Base-by-base conservation (phyloP, 495 filamentous ascomycete genomes). In the Bryoglossum gracile region DNA sequence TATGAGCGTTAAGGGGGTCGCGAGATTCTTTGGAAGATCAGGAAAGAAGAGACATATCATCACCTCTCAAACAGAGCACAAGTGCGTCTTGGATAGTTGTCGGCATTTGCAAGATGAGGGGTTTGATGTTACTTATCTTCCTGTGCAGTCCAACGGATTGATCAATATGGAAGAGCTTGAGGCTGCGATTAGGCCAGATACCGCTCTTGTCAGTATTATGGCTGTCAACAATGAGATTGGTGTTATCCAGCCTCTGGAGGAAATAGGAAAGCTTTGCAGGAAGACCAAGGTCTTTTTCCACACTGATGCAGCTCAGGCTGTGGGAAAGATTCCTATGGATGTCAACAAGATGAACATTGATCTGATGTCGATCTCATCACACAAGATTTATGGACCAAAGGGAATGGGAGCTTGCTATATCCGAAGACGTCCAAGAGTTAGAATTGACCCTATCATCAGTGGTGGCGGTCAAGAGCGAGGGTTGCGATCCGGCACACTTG, bases 171-270 rank as follows among this genome's bases (percentile, higher is more conserved):
- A 87, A 47, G 78, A 91, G 59, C 75, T 98, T n/a, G 86, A 94
- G 68, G 83, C 79, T 8, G 87, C 91, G 11, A 90, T 98, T 51
- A 80, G 89, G 39, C 89, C 90, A 1, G 90, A 96, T 24, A 98
- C 92, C 24, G 80, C 76, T 40, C 70, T 98, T 16, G 90, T 97
- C 59, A 95, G 87, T 65, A 87, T 98, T 63, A 98, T 98, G 92
- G 82, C 94, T 0, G 94, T 98, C 32, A 98, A 98, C 74, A 98
- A 98, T 64, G 92, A 98, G 68, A 97, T 97, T 57, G 92, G 92
- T 60, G 92, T 98, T 23, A 90, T 98, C 46, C 92, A 98, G 66
- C 94, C 92, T 0, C 61, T 97, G 53, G 88, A 87, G 56, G 81
- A 95, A 68, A 98, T 98, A 61, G 92, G 92, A 54, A 84, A 84